Base-by-base conservation (phyloP, 768 basidiomycete species). In the Trametes coccinea region DNA sequence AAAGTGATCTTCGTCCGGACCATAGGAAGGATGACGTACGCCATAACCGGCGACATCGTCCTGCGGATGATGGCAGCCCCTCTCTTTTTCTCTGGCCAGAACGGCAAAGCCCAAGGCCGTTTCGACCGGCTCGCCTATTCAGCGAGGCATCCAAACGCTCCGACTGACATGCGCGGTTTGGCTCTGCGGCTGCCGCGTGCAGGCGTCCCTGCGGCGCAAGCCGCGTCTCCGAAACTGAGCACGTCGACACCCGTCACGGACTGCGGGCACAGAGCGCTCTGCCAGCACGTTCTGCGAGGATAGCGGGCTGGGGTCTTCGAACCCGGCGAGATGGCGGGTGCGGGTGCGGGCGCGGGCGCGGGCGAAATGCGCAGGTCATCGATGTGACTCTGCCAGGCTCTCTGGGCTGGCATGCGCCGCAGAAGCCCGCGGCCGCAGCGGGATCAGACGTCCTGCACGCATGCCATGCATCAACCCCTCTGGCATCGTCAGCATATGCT, bases 21-120 rank as follows among this genome's bases (percentile, higher is more conserved):
- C 39, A 17, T 14, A 40, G 31, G 55, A 39, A 48, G 55, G 27
- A 56, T 40, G 55, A 56, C 55, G 55, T 39, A 40, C 55, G 55
- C 55, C 29, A 48, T 48, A 56, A 48, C 55, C 55, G 55, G 55
- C 37, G 37, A 33, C 55, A 49, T 56, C 55, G 54, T 56, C 43
- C 14, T 46, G 45, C 45, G 44, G 54, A 22, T 29, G 54, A 56
- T 46, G 44, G 45, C 54, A 17, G 41, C 34, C 34, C 11, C 5
- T 11, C 34, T 37, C 11, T 37, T 2, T 5, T 11, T 37, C 34
- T 5, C 11, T 11, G 34, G 34, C 34, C 6, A 37, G 5, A 5
- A 43, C 41, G 13, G 41, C 41, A 43, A 43, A 43, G 41, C 41
- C 14, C 41, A 14, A 43, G 41, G 41, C n/a, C 5, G 41, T 9